Percentiles rank a stretch among this genome's conserved stretches.
Conservation (phyloP, 768 basidiomycete genomes). For the Leccinum arenicola region DNA sequence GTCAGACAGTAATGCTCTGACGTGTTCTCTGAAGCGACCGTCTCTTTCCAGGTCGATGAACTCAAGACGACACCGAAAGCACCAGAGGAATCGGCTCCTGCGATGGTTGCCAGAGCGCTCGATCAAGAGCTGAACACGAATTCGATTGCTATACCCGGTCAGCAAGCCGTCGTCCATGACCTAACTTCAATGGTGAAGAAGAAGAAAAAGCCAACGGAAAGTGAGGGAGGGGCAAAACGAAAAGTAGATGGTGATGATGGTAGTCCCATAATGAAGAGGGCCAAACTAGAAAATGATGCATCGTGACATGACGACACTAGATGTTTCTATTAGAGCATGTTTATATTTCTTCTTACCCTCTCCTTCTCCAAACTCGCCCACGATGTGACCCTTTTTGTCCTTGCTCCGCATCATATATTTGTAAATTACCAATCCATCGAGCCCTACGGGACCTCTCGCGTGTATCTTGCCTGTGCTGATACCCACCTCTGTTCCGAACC, state of each 20-base stretch:
- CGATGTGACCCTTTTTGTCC: constrained; percentile 74
- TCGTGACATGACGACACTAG: constrained; percentile 15
- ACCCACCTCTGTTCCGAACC: constrained; percentile 97
- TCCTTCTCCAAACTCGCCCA: constrained; percentile 77
- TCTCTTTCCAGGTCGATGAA: constrained; percentile 73
- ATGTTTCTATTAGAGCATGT: constrained; percentile 40
- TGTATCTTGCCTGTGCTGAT: constrained; percentile 97
- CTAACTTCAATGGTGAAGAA: constrained; percentile 83
- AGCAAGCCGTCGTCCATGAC: constrained; percentile 63
- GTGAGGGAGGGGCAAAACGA: constrained; percentile 50
- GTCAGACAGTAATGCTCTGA: background rate
- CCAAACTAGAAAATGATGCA: constrained; percentile 46
- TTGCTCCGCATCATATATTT: constrained; percentile 90
- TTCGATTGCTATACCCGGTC: constrained; percentile 32
- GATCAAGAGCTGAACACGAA: constrained; percentile 64
- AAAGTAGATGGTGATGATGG: constrained; percentile 65
- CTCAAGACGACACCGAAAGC: constrained; percentile 79
- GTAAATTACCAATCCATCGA: constrained; percentile 92
- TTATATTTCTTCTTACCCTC: constrained; percentile 71
- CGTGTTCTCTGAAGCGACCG: background rate
- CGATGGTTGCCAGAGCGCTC: constrained; percentile 65
- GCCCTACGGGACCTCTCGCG: constrained; percentile 92
- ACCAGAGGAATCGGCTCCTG: constrained; percentile 57
- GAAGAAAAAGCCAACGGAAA: constrained; percentile 61
- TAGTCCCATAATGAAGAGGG: constrained; percentile 55